phyloP scores from a whole-genome alignment of 192 early-diverging fungal genomes.

The Podochytrium sp. region DNA sequence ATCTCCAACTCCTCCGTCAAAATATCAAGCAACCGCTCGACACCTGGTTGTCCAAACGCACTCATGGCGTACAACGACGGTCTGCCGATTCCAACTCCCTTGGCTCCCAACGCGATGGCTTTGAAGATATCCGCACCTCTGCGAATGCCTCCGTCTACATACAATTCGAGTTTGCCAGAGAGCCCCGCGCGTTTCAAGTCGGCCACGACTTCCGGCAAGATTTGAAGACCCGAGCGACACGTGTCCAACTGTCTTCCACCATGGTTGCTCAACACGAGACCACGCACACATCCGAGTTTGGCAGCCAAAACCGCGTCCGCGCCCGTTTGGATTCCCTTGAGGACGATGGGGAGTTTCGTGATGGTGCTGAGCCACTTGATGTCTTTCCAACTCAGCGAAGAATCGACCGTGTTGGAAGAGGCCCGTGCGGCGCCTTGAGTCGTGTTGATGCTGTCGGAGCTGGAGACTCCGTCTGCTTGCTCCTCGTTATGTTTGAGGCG shows the following conservation, averaged over 20 bases:
- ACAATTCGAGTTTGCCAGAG: background rate
- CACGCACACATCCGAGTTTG: constrained; percentile 8
- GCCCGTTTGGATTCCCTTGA: constrained; percentile 39
- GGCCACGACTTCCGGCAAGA: constrained; percentile 8
- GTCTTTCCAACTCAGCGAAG: constrained; percentile 31
- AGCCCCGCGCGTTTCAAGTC: background rate
- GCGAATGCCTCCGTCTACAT: constrained; percentile 38
- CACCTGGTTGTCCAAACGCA: constrained; percentile 22
- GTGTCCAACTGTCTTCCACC: constrained; percentile 41
- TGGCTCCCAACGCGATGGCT: constrained; percentile 40
- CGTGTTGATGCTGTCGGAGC: too few species aligned
- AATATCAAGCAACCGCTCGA: constrained; percentile 20
- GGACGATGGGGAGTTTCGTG: constrained; percentile 24
- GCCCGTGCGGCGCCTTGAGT: constrained; percentile 67
- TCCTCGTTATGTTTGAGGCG: constrained; percentile 67
- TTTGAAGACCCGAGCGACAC: constrained; percentile 16
- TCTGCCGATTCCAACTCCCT: constrained; percentile 30
- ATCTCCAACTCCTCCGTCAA: constrained; percentile 13
- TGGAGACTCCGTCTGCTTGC: constrained; percentile 8
- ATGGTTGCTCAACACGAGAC: constrained; percentile 35
- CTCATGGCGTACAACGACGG: constrained; percentile 28
- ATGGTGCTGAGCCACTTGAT: constrained; percentile 25
- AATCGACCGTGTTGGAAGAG: constrained; percentile 71
- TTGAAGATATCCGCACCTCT: constrained; percentile 38
- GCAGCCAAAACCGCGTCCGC: constrained; percentile 41